Evolutionary conservation across 441 rosid genomes (phyloP), one percentile per base, ranked within the genome.

Genomic region (Mallotus repandus): DNA sequence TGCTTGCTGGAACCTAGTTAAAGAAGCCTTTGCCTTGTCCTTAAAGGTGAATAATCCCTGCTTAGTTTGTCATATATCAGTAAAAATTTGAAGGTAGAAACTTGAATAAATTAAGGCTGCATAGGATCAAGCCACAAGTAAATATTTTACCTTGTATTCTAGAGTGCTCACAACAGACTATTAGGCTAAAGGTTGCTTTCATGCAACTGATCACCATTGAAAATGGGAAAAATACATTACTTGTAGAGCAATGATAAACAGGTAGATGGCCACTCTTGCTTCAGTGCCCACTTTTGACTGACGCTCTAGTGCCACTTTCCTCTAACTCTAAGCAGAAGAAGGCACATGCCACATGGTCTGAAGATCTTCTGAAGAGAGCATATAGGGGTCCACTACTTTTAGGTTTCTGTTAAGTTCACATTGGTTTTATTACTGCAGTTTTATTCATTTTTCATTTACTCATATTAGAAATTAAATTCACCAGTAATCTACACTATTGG

Each of bases 181-280:
- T 55, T 69, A 56, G 72, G 52, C 72, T 69, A 55, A 43, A 41
- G 50, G 72, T 68, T 54, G 19, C 50, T 68, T 50, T 68, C 62
- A 68, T 54, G 19, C 62, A 68, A 38, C 62, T 32, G 62, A 68
- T 29, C 32, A 29, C 32, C 32, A 29, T 29, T 29, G 32, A 29
- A 29, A 29, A 29, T 29, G 32, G 32, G 32, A 29, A 29, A 29
- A 29, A 29, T 29, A 29, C 3, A 29, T 29, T 50, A 65, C 55
- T 65, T 45, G 69, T 21, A 48, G 14, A 52, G 38, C 72, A 69
- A 55, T 69, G 35, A 2, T 54, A 57, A 45, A 41, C 2, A 56
- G n/a, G 16, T 9, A 19, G 5, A 9, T 41, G 18, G 43, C 45
- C 7, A 29, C 48, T 67, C 46, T 41, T 8, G 32, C 66, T 46